A percentile compares a stretch with the other conserved stretches of the same genome.
phyloP scores from a whole-genome alignment of 2,329 filamentous ascomycete species.

The Fusarium guadeloupense region DNA sequence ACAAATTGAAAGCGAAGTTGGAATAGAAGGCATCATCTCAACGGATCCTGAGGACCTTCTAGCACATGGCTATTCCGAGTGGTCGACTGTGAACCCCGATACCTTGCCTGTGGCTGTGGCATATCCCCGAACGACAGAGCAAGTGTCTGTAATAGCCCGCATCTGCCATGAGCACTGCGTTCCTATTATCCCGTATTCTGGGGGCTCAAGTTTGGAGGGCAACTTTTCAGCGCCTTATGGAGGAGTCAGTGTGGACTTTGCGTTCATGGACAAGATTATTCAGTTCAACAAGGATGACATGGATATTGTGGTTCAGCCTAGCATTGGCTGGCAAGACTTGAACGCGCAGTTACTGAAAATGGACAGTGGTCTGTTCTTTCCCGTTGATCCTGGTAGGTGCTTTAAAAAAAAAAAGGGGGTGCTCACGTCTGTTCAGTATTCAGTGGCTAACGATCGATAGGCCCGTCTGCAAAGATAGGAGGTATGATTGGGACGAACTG shows the following conservation, averaged over 20 bases:
- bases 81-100: constrained; percentile 70
- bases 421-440: neutral
- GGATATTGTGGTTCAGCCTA: constrained; percentile 92
- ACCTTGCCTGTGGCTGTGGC: constrained; percentile 70
- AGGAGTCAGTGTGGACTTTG: constrained; percentile 90
- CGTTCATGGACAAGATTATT: constrained; percentile 84
- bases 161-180: constrained; percentile 82
- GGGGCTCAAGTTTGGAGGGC: constrained; percentile 86
- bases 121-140: constrained; percentile 68
- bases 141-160: constrained; percentile 68
- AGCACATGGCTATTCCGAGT: constrained; percentile 73
- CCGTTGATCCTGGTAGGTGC: constrained; percentile 78
- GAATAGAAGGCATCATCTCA: constrained; percentile 66
- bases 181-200: constrained; percentile 87
- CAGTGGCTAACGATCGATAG: constrained; percentile 40
- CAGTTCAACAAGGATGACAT: constrained; percentile 85
- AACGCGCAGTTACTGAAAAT: constrained; percentile 77
- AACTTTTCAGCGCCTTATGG: constrained; percentile 90
- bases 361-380: constrained; percentile 84
- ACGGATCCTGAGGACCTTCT: constrained; percentile 70
- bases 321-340: constrained; percentile 89
- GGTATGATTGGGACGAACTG: constrained; percentile 85
- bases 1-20: constrained; percentile 62
- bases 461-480: constrained; percentile 76
- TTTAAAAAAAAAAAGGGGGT: neutral